Base-by-base conservation (phyloP, 139 green algal genomes). In the Chlamydomonas sp. region DNA sequence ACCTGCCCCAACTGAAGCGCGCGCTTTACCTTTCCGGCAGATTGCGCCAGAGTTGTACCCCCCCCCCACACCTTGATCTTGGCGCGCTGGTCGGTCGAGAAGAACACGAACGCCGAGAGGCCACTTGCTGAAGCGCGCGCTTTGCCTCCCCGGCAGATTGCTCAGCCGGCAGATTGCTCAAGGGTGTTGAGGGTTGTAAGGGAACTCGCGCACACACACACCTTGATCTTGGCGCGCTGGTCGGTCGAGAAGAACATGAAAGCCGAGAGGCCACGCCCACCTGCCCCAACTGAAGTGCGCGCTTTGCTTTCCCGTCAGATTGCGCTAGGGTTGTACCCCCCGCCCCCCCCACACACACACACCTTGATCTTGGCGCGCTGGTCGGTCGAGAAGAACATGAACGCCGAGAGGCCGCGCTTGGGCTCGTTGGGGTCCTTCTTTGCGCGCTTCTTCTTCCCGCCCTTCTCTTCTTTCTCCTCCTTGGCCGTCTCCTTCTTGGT, bases 351-450 rank as follows among this genome's bases (percentile, higher is more conserved):
- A n/a, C n/a, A n/a, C n/a, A n/a, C n/a, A n/a, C n/a, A n/a, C n/a
- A n/a, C 29, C 63, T 70, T 70, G 13, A 94, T 64, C 64, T 80
- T 72, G 34, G 76, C 75, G 2, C 89, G 69, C 6, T 80, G 87
- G 3, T 58, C 73, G 36, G 82, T 86, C 35, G 75, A 85, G 73
- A 90, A 97, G 78, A 87, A 90, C 89, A 97, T 95, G 83, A 91
- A 97, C 30, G 84, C 88, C 1, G 81, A 88, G 29, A 94, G 67
- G n/a, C 68, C 80, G 13, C 81, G 81, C 75, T 97, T 96, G 65
- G 91, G 91, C 3, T 88, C 91, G 77, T 96, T 90, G 68, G 81
- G 81, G 72, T 89, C 83, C 74, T 89, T 89, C 76, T 84, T 84
- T 58, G 83, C 85, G 28, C 78, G 73, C 30, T 66, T 59, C 79